Evolutionary conservation across 2,329 filamentous ascomycete species (phyloP).

Genomic region (Botrytis sinoallii): DNA sequence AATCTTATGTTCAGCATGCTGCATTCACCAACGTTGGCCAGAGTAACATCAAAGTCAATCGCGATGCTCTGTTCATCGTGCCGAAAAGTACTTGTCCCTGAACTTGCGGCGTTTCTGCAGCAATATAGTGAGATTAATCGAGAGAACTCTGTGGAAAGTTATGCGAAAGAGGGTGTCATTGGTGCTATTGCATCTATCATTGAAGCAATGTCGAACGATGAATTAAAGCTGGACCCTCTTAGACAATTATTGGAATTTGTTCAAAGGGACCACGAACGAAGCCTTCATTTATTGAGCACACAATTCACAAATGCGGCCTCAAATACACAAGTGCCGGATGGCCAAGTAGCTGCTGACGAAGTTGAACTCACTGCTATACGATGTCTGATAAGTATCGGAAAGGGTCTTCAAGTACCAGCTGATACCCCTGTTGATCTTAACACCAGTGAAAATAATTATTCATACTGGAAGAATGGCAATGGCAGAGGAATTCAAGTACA

Average conservation of each 20-base stretch:
- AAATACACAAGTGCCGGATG: neutral
- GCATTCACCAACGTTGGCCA: slow-evolving; percentile 57
- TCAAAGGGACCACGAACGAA: slow-evolving; percentile 56
- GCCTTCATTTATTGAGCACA: slow-evolving; percentile 29
- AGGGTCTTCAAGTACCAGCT: slow-evolving; percentile 65
- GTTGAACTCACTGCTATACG: slow-evolving; percentile 51
- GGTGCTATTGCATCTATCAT: slow-evolving; percentile 73
- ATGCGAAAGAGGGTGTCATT: slow-evolving; percentile 70
- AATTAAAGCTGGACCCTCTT: slow-evolving; percentile 52
- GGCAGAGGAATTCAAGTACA: slow-evolving; percentile 50
- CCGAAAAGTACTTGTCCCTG: slow-evolving; percentile 62
- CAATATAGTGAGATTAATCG: slow-evolving; percentile 67
- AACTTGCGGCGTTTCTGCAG: slow-evolving; percentile 65
- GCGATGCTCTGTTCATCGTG: slow-evolving; percentile 73
- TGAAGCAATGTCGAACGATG: slow-evolving; percentile 63
- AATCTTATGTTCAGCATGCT: slow-evolving; percentile 73
- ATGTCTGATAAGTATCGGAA: slow-evolving; percentile 68
- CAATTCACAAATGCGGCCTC: neutral
- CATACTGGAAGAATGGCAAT: slow-evolving; percentile 48
- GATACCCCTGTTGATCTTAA: slow-evolving; percentile 69
- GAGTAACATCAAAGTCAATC: slow-evolving; percentile 73
- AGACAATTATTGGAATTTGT: slow-evolving; percentile 59
- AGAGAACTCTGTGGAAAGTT: slow-evolving; percentile 59
- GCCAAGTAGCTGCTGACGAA: slow-evolving; percentile 35
- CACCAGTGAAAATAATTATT: slow-evolving; percentile 40